These are phyloP conservation scores for Baorangia bicolor DNA, from an alignment of 768 basidiomycete species.

Conservation along the genomic window DNA sequence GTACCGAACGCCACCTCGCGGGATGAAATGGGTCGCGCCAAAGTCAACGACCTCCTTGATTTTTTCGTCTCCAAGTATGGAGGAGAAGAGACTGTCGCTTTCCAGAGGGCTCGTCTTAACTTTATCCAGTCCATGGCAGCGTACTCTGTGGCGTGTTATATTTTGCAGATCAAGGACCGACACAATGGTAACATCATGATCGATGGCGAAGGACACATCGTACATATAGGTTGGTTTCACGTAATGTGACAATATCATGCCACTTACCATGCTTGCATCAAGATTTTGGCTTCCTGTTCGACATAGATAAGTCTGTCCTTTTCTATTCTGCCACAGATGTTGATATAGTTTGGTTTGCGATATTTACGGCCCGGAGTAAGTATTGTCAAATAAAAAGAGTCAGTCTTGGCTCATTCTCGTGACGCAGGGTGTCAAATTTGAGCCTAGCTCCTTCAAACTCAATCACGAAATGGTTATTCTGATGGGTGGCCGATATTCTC, in stretches of 20 bases:
- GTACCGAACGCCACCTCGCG: slow-evolving; percentile 97
- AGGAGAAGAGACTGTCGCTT: slow-evolving; percentile 81
- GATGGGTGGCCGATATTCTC: slow-evolving; percentile 94
- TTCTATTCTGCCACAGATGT: slow-evolving; percentile 7
- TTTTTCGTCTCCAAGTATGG: slow-evolving; percentile 96
- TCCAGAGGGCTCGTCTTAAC: slow-evolving; percentile 90
- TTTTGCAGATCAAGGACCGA: slow-evolving; percentile 96
- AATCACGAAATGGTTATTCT: slow-evolving; percentile 98
- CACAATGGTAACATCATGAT: slow-evolving; percentile 99
- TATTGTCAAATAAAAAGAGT: background rate
- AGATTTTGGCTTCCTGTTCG: slow-evolving; percentile 97
- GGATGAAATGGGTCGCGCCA: slow-evolving; percentile 98
- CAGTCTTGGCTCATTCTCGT: slow-evolving; percentile 8
- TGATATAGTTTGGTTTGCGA: slow-evolving; percentile 28
- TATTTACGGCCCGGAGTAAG: slow-evolving; percentile 61
- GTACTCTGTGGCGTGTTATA: slow-evolving; percentile 97
- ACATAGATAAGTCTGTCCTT: slow-evolving; percentile 84
- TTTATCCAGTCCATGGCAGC: slow-evolving; percentile 99
- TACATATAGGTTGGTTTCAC: slow-evolving; percentile 78
- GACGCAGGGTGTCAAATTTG: slow-evolving; percentile 92
- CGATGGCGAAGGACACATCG: slow-evolving; percentile 94
- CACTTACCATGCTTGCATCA: slow-evolving; percentile 12
- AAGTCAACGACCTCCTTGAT: slow-evolving; percentile 92
- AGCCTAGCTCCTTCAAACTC: slow-evolving; percentile 96
- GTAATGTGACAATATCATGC: background rate